A percentile compares a stretch with the other conserved stretches of the same genome.
phyloP scores from a whole-genome alignment of 306 rosid species.

The Spatholobus suberectus region DNA sequence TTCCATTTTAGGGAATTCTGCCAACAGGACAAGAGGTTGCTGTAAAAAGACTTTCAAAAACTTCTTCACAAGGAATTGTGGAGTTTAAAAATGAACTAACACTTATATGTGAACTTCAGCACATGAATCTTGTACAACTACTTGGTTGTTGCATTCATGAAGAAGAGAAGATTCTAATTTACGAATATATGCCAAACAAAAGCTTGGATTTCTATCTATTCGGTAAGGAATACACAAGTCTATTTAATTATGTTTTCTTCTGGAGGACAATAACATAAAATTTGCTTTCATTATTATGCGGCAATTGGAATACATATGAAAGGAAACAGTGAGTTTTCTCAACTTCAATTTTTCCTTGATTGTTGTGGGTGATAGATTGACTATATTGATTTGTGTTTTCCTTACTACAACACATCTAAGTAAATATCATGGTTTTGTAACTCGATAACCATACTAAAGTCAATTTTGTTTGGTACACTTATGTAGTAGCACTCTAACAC shows the following conservation, averaged over 20 bases:
- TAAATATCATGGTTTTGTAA: neutral
- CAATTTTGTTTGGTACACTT: too few species aligned
- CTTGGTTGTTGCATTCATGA: slow-evolving; percentile 42
- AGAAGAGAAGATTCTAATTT: slow-evolving; percentile 42
- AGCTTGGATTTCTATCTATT: slow-evolving; percentile 44
- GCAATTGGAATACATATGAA: neutral
- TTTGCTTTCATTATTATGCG: neutral
- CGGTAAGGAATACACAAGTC: slow-evolving; percentile 4
- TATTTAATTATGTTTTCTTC: neutral
- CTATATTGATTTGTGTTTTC: neutral
- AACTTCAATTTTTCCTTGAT: neutral
- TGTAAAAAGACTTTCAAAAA: slow-evolving; percentile 41
- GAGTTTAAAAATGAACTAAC: slow-evolving; percentile 47
- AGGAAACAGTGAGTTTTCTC: neutral
- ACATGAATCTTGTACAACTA: slow-evolving; percentile 43
- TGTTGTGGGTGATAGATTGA: neutral
- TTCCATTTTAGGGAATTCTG: slow-evolving; percentile 16
- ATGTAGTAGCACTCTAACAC: neutral
- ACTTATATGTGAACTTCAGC: slow-evolving; percentile 45
- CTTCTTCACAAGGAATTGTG: slow-evolving; percentile 34
- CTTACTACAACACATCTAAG: neutral
- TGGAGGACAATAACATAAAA: neutral
- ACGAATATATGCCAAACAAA: slow-evolving; percentile 43
- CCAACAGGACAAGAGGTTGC: slow-evolving; percentile 36
- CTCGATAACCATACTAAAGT: neutral